Evolutionary conservation across 768 basidiomycete genomes (phyloP), one percentile per base, ranked within the genome.

Genomic region (Termitomyces eurrhizus): DNA sequence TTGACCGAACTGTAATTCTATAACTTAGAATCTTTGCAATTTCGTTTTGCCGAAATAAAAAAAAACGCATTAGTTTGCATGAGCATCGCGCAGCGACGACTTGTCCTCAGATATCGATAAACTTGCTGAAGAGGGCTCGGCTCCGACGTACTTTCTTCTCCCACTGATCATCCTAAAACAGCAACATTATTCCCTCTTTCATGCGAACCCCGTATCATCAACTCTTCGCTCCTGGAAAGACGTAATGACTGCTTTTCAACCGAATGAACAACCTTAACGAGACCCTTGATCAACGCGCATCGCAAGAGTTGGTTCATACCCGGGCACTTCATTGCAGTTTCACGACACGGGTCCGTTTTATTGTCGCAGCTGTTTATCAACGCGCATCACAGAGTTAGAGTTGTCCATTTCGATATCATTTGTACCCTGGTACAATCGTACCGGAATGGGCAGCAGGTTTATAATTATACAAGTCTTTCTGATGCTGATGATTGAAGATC

Each of bases 401-500:
- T 29, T 24, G 29, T 59, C 29, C 62, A 59, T 48, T 59, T 64
- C 36, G 44, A 56, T n/a, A 59, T 64, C 2, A 2, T 2, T 2
- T 29, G 29, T 29, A n/a, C n/a, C n/a, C n/a, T n/a, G n/a, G n/a
- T 5, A 33, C 51, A 33, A 11, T 55, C 11, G 51, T 52, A 3
- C 5, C 45, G 11, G 62, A 46, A 45, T 58, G 64, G 64, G n/a
- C n/a, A 48, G 18, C 36, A 42, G 29, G 53, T 65, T 8, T 56
- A 65, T 21, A 53, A 64, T 39, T 18, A 33, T 35, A 64, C 63
- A 36, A 41, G n/a, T 18, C 58, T 36, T 32, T 48, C 46, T 3
- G 48, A 64, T 53, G 58, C 21, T 55, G 62, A 51, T 42, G 39
- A n/a, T 59, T 56, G 48, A 65, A 48, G 41, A 29, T 65, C 9